Evolutionary conservation across 1,284 basidiomycete genomes (phyloP).

Genomic region (Vanrija sp.): DNA sequence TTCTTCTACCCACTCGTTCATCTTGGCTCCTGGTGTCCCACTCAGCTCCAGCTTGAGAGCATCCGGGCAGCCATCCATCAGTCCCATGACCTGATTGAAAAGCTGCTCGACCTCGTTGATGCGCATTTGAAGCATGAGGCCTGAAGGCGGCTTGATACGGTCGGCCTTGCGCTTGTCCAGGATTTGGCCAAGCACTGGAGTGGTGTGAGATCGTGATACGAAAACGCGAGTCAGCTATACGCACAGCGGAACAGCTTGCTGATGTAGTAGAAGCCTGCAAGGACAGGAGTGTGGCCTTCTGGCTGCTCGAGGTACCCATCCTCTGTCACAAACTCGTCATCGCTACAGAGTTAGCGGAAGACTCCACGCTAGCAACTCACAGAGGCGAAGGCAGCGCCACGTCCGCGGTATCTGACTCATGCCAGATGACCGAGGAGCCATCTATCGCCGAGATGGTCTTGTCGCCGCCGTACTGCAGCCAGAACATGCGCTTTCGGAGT

Average conservation of each 20-base stretch:
- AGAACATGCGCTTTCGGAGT: conserved; percentile 73
- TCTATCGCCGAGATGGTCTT: conserved; percentile 77
- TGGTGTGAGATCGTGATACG: background rate
- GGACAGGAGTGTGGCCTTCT: conserved; percentile 71
- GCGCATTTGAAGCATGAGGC: conserved; percentile 36
- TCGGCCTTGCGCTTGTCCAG: conserved; percentile 37
- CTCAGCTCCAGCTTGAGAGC: conserved; percentile 30
- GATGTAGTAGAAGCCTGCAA: conserved; percentile 79
- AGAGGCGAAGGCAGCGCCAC: conserved; percentile 32
- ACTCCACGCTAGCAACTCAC: conserved; percentile 14
- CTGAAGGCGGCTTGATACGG: conserved; percentile 32
- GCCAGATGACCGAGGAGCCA: conserved; percentile 70
- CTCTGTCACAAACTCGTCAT: conserved; percentile 60
- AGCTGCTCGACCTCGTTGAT: conserved; percentile 40
- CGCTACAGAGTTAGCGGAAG: conserved; percentile 15
- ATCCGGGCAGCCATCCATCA: conserved; percentile 44
- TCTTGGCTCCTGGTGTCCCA: conserved; percentile 9
- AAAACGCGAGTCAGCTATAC: background rate
- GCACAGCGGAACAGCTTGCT: conserved; percentile 64
- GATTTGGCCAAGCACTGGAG: conserved; percentile 37
- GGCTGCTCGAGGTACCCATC: conserved; percentile 75
- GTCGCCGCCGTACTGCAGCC: conserved; percentile 80
- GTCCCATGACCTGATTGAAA: conserved; percentile 36
- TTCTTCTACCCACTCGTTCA: conserved; percentile 15
- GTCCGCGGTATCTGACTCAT: conserved; percentile 69